Conservation (phyloP, 192 early-diverging fungal species). For the Coemansia sp. region DNA sequence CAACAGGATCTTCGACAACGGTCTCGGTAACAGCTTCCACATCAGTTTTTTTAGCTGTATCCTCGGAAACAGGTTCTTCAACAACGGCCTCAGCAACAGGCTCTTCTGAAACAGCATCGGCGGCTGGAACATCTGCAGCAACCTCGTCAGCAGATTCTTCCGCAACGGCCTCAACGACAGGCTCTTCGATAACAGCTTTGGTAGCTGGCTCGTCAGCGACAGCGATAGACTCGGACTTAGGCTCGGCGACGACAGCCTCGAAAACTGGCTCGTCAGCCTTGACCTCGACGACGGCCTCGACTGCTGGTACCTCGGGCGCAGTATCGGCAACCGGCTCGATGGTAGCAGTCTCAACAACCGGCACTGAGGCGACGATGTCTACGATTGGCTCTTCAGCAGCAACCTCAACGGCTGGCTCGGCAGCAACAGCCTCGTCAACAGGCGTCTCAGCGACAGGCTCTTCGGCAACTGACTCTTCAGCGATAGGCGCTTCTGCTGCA, state of each 20-base stretch:
- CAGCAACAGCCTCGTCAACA: not conserved
- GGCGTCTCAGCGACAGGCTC: not conserved
- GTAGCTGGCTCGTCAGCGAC: not conserved
- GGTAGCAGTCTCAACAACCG: not conserved
- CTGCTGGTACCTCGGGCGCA: too few species aligned
- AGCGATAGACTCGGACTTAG: too few species aligned
- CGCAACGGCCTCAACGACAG: too few species aligned
- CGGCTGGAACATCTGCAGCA: not conserved
- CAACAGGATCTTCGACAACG: not conserved
- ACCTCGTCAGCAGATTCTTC: not conserved
- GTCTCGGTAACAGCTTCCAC: too few species aligned
- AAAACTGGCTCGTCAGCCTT: too few species aligned
- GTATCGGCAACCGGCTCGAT: too few species aligned
- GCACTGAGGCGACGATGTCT: not conserved
- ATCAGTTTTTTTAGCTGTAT: not conserved
- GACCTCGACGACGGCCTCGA: too few species aligned
- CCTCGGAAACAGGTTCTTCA: not conserved
- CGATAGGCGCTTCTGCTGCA: too few species aligned
- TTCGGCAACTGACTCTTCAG: too few species aligned
- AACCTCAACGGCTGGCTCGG: not conserved
- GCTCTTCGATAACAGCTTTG: not conserved
- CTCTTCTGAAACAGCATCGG: not conserved
- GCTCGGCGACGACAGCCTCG: too few species aligned
- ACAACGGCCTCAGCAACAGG: not conserved
- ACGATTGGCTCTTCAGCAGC: slow-evolving; percentile 2